Evolutionary conservation across 2,329 filamentous ascomycete genomes (phyloP).

Genomic region (Fusarium sp.): DNA sequence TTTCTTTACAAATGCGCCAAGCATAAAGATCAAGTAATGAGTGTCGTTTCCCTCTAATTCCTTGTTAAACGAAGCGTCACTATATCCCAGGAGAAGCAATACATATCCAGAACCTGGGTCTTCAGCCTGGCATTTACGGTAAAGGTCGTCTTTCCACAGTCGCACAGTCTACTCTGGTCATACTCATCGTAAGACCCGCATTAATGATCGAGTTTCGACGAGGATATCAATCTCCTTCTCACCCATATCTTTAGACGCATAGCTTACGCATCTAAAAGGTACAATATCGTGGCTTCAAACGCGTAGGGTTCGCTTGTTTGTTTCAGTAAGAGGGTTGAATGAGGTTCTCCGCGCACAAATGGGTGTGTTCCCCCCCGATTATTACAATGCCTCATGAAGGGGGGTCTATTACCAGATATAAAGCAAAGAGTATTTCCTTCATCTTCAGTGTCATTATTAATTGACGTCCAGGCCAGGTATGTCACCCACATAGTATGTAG

Average conservation of each 20-base stretch:
- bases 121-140: background rate
- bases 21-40: background rate
- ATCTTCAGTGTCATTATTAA: background rate
- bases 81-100: background rate
- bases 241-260: conserved; percentile 8
- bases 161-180: background rate
- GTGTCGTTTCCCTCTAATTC: background rate
- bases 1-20: background rate
- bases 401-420: background rate
- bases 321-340: background rate
- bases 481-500: background rate
- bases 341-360: conserved; percentile 1
- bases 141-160: background rate
- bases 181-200: conserved; percentile 10
- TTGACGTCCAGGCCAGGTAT: background rate
- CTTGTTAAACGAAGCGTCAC: background rate
- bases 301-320: background rate
- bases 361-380: conserved; percentile 3
- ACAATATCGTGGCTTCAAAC: conserved; percentile 2
- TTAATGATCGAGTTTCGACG: conserved; percentile 6
- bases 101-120: background rate
- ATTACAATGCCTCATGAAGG: background rate
- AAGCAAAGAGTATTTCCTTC: conserved; percentile 1
- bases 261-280: background rate
- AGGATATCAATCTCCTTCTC: conserved; percentile 5